Evolutionary conservation across 805 yeast genomes (phyloP).

Genomic region (Starmerella sirachaensis): DNA sequence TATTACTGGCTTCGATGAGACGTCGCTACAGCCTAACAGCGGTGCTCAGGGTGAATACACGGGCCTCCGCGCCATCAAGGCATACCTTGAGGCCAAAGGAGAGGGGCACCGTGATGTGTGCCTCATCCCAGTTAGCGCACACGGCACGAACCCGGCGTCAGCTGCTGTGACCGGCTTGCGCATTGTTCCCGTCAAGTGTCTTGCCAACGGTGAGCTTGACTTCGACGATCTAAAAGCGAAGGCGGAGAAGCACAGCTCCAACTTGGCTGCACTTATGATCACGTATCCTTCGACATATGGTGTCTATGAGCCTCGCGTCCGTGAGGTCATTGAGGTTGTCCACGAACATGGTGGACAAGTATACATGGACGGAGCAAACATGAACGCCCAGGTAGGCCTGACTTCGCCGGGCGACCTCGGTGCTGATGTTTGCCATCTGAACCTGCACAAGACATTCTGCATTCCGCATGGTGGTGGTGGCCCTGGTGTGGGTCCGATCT

Average conservation of each 20-base stretch:
- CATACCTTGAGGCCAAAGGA: constrained; percentile 60
- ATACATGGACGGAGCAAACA: constrained; percentile 95
- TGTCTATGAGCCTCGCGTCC: constrained; percentile 84
- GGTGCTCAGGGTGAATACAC: constrained; percentile 99
- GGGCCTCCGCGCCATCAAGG: constrained; percentile 75
- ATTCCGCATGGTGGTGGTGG: constrained; percentile 99
- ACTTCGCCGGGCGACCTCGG: constrained; percentile 97
- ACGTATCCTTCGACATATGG: constrained; percentile 98
- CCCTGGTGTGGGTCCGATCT: constrained; percentile 97
- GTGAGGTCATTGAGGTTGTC: constrained; percentile 70
- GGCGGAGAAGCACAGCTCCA: constrained; percentile 54
- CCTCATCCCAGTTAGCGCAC: constrained; percentile 93
- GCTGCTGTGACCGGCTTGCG: constrained; percentile 95
- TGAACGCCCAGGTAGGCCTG: constrained; percentile 97
- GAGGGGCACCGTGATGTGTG: constrained; percentile 70
- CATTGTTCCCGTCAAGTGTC: constrained; percentile 85
- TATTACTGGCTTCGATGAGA: constrained; percentile 85
- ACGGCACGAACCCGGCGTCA: constrained; percentile 97
- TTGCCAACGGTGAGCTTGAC: constrained; percentile 75
- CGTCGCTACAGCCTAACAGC: constrained; percentile 90
- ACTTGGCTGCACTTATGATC: constrained; percentile 85
- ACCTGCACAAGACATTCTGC: constrained; percentile 93
- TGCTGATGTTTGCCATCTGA: constrained; percentile 96
- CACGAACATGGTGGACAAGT: constrained; percentile 89
- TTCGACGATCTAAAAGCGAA: constrained; percentile 60